phyloP scores from a whole-genome alignment of 1,139 yeast genomes.

The Taphrina wiesneri region DNA sequence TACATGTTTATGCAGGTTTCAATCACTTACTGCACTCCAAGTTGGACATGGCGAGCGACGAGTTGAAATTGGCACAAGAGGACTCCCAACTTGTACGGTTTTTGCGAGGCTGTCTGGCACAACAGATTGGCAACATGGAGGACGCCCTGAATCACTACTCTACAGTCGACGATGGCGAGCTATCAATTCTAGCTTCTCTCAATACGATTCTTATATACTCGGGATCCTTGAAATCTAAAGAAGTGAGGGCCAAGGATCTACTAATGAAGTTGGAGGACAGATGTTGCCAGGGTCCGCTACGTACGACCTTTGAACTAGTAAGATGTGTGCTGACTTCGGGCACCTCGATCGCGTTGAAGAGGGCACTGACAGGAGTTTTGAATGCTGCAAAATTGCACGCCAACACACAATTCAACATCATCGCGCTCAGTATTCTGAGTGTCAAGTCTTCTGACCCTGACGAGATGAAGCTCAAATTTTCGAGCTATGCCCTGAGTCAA shows the following conservation, averaged over 20 bases:
- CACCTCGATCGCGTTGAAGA: slow-evolving; percentile 1
- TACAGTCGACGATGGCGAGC: not conserved
- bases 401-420: slow-evolving; percentile 12
- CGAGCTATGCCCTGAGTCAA: slow-evolving; percentile 5
- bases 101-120: slow-evolving; percentile 4
- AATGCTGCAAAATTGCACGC: not conserved
- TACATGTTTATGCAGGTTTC: not conserved
- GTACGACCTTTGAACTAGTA: not conserved
- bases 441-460: slow-evolving; percentile 1
- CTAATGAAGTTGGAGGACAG: not conserved
- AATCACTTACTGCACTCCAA: not conserved
- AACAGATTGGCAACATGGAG: not conserved
- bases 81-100: not conserved
- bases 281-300: not conserved
- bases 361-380: slow-evolving; percentile 1
- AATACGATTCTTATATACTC: not conserved
- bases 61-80: not conserved
- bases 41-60: not conserved
- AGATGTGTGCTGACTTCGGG: not conserved
- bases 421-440: slow-evolving; percentile 2
- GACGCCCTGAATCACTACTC: not conserved
- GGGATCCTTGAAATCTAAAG: not conserved
- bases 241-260: not conserved
- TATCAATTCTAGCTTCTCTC: not conserved
- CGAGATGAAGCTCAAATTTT: slow-evolving; percentile 18